These are phyloP conservation scores for Geotrichum carabidarum DNA, from an alignment of 1,139 yeast species.

Conservation along the genomic window DNA sequence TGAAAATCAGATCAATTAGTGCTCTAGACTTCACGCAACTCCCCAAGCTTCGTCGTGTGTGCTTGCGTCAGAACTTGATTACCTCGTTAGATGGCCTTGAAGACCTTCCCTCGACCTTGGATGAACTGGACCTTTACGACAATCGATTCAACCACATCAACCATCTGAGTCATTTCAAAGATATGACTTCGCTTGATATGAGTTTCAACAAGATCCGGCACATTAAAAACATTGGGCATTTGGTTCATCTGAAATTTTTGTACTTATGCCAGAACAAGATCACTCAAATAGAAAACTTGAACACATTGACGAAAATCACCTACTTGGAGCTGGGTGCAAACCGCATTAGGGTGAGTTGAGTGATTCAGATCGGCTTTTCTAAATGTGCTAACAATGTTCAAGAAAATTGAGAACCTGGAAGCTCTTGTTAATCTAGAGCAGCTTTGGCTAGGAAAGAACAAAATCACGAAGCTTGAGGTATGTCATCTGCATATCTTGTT, in stretches of 20 bases:
- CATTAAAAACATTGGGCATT: constrained; percentile 69
- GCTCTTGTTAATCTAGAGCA: constrained; percentile 55
- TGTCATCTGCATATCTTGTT: neutral
- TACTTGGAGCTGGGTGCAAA: constrained; percentile 93
- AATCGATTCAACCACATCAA: constrained; percentile 82
- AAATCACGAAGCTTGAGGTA: constrained; percentile 54
- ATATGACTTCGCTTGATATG: constrained; percentile 64
- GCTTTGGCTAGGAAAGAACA: constrained; percentile 91
- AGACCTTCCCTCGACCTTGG: constrained; percentile 53
- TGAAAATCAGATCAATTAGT: constrained; percentile 64
- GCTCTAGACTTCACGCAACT: constrained; percentile 50
- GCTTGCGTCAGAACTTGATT: constrained; percentile 79
- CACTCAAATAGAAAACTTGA: constrained; percentile 62
- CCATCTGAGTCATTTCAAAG: constrained; percentile 54
- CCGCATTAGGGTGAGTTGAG: constrained; percentile 44
- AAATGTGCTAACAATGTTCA: neutral
- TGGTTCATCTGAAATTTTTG: constrained; percentile 58
- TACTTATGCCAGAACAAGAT: constrained; percentile 90
- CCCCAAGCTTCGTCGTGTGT: constrained; percentile 37
- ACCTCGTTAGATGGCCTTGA: constrained; percentile 69
- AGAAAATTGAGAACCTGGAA: constrained; percentile 53
- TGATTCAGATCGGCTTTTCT: constrained; percentile 16
- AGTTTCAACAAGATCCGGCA: constrained; percentile 88
- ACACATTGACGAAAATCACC: constrained; percentile 51
- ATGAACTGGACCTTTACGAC: constrained; percentile 85